Evolutionary conservation across 805 yeast genomes (phyloP).

Genomic region (Komagataella mondaviorum): DNA sequence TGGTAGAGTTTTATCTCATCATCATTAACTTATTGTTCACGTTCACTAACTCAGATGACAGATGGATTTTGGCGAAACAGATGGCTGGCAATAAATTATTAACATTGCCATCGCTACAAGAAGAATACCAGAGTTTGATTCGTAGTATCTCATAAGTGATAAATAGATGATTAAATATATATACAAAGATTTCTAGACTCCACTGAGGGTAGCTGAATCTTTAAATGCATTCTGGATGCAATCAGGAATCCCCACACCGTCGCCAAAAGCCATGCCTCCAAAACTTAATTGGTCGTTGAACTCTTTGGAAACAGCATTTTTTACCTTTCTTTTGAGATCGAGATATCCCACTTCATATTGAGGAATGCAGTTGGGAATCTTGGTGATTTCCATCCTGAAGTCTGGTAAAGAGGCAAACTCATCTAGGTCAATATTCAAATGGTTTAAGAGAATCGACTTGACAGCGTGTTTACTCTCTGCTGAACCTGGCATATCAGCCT

Average conservation of each 20-base stretch:
- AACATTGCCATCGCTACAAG: slow-evolving; percentile 6
- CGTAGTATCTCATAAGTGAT: neutral
- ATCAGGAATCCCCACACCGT: slow-evolving; percentile 85
- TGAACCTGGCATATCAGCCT: neutral
- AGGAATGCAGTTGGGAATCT: slow-evolving; percentile 57
- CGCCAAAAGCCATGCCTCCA: slow-evolving; percentile 74
- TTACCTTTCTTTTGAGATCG: slow-evolving; percentile 22
- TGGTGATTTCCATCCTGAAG: slow-evolving; percentile 20
- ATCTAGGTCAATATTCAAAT: slow-evolving; percentile 20
- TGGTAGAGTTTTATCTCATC: slow-evolving; percentile 23
- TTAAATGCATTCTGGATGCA: slow-evolving; percentile 53
- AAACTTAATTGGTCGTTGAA: slow-evolving; percentile 32
- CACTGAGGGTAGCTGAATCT: slow-evolving; percentile 29
- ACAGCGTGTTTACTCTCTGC: slow-evolving; percentile 3
- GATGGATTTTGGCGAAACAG: slow-evolving; percentile 22
- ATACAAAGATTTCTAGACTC: neutral
- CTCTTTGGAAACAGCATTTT: slow-evolving; percentile 16
- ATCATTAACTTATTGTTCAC: slow-evolving; percentile 25
- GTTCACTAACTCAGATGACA: slow-evolving; percentile 19
- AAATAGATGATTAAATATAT: neutral
- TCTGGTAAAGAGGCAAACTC: slow-evolving; percentile 7
- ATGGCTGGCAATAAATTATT: slow-evolving; percentile 3
- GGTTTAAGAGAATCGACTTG: slow-evolving; percentile 19
- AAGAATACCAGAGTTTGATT: slow-evolving; percentile 5
- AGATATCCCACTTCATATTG: slow-evolving; percentile 65